These are phyloP conservation scores for Pestalotiopsis sp. DNA, from an alignment of 2,329 filamentous ascomycete genomes.

Conservation along the genomic window DNA sequence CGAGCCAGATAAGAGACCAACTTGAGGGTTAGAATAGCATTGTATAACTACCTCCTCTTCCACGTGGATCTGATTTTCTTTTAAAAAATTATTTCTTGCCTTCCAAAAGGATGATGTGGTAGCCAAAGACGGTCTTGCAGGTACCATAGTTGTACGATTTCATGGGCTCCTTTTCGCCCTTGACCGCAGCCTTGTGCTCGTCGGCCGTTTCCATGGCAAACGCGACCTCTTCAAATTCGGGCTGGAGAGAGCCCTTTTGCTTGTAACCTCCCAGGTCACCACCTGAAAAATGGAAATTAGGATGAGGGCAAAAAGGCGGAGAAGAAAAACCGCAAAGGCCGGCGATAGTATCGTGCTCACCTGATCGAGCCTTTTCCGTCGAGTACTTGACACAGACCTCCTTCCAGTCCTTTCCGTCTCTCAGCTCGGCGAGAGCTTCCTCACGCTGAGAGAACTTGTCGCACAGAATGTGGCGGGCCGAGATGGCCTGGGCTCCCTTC, in stretches of 20 bases:
- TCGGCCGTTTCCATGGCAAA: not conserved
- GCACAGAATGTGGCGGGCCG: slow-evolving; percentile 71
- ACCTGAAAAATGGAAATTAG: not conserved
- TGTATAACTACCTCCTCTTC: too few species aligned
- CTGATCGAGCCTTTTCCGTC: slow-evolving; percentile 13
- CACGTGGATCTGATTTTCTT: too few species aligned
- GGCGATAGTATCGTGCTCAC: not conserved
- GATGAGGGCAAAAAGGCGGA: not conserved
- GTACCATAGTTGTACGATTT: slow-evolving; percentile 6
- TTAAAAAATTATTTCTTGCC: not conserved
- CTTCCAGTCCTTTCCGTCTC: not conserved
- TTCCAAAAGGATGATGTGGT: slow-evolving; percentile 15
- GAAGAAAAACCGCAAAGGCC: not conserved
- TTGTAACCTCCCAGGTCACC: not conserved
- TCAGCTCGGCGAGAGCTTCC: slow-evolving; percentile 14
- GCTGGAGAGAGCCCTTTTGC: not conserved
- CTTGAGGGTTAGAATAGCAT: too few species aligned
- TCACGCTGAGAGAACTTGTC: slow-evolving; percentile 13
- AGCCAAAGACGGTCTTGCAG: slow-evolving; percentile 11
- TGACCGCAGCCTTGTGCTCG: not conserved
- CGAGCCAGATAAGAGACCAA: too few species aligned
- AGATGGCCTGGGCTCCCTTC: slow-evolving; percentile 70
- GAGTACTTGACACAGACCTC: slow-evolving; percentile 9
- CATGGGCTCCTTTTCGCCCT: not conserved
- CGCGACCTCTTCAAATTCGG: slow-evolving; percentile 10